Base-by-base conservation (phyloP, 768 basidiomycete genomes). In the Paxillus rubicundulus region DNA sequence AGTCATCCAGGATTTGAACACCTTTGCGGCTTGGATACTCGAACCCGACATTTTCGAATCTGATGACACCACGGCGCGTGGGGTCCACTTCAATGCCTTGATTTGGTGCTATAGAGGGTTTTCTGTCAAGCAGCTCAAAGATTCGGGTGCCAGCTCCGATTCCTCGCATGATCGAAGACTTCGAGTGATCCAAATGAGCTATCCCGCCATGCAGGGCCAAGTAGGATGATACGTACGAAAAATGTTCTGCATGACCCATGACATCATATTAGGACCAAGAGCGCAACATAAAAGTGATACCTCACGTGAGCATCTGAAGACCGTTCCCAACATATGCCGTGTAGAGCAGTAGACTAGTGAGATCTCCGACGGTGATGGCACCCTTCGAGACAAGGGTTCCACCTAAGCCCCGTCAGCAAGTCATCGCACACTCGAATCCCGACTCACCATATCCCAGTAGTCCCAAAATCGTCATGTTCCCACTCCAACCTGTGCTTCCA, bases 121-220 rank as follows among this genome's bases (percentile, higher is more conserved):
- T 70, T 41, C 92, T 83, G 61, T 92, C 92, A 9, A 98, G 75
- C 14, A 98, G 82, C 57, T 95, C 92, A 68, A 98, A 98, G n/a
- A 98, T 87, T 18, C 96, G 87, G 0, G 82, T 81, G 16, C 92
- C 92, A 1, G 96, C 95, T 51, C 96, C 96, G 46, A 98, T 85
- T 49, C 92, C 96, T 48, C 92, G 92, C 96, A 98, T 98, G 50
- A 98, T 86, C 37, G 92, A 94, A 9, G 91, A 82, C 89, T 92
- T 56, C 24, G 17, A 27, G 30, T n/a, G 21, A 40, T 30, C 21
- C 33, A 58, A 21, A 56, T 44, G 36, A 13, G 5, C 4, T 30
- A 3, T 4, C 24, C 37, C 13, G 9, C 37, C 27, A 5, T 39
- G 39, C 7, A 13, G 16, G 9, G 12, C 13, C 30, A 34, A n/a